Base-by-base conservation (phyloP, 306 rosid species). In the Quercus aquifolioides region DNA sequence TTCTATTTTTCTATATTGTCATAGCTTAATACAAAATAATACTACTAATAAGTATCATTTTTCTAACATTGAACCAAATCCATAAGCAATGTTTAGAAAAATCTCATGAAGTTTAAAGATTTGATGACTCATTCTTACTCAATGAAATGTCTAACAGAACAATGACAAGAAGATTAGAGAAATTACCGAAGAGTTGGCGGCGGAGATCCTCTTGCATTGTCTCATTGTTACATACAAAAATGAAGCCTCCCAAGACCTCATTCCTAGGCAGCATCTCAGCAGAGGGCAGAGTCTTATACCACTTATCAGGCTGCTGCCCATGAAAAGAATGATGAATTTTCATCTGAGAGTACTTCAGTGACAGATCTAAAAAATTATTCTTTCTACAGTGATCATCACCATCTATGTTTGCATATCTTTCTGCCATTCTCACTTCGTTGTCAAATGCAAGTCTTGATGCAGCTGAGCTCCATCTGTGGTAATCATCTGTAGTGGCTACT, bases 201-300 rank as follows among this genome's bases (percentile, higher is more conserved):
- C 28, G 81, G 70, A 81, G 85, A 76, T 81, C 81, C 57, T 81
- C 81, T 33, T 70, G 81, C 85, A 76, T 71, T 3, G 81, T 76
- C 19, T 70, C 74, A 35, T 81, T 81, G 74, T 81, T 81, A 55
- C 81, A 81, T 3, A 81, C 85, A 19, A 81, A 81, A 60, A 76
- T 81, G 60, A 58, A 81, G 41, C 81, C 78, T 11, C 85, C 85
- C 74, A 81, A 76, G 35, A 63, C 78, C 80, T 75, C 81, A 52
- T 81, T 76, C 62, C 81, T 60, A 5, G 81, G 85, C 78, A 81
- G 67, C 81, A 71, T 71, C 62, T 76, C 85, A 49, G 81, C 73
- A 5, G 71, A 73, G 28, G 85, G 85, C 74, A 81, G 74, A 4
- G 67, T 58, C 21, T 49, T 76, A 17, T 69, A 75, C 73, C 80